Evolutionary conservation across 164 flowering plant genomes (phyloP).

Genomic region (Magnolia sinica): DNA sequence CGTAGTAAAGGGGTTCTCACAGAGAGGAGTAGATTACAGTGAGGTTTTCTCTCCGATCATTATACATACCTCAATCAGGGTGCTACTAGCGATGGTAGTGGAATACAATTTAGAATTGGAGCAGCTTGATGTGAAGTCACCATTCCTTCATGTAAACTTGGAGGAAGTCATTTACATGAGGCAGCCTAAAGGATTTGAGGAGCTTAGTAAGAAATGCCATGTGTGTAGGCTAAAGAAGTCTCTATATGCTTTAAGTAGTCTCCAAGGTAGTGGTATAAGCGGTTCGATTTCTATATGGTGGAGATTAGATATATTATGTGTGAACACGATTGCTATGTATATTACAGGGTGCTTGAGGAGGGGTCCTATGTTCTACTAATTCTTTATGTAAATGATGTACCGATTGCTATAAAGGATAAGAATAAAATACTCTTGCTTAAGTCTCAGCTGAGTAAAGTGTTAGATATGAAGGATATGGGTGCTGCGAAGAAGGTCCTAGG

Average conservation of each 20-base stretch:
- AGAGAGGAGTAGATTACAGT: neutral
- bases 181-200: neutral
- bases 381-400: too few relatives aligned
- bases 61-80: neutral
- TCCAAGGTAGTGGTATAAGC: neutral
- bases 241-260: neutral
- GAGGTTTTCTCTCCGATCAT: neutral
- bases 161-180: conserved; percentile 1
- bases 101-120: neutral
- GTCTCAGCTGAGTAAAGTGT: neutral
- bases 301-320: neutral
- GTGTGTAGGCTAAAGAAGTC: neutral
- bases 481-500: too few relatives aligned
- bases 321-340: too few relatives aligned
- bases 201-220: neutral
- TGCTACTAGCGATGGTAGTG: neutral
- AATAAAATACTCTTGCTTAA: neutral
- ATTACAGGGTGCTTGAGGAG: too few relatives aligned
- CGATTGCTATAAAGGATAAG: too few relatives aligned
- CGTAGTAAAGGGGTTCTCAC: neutral
- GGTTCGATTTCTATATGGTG: neutral
- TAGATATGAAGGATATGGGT: neutral
- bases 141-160: neutral
- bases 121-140: neutral
- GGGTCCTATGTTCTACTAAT: too few relatives aligned